Evolutionary conservation across 495 filamentous ascomycete species (phyloP).

Genomic region (Niebla homalea): DNA sequence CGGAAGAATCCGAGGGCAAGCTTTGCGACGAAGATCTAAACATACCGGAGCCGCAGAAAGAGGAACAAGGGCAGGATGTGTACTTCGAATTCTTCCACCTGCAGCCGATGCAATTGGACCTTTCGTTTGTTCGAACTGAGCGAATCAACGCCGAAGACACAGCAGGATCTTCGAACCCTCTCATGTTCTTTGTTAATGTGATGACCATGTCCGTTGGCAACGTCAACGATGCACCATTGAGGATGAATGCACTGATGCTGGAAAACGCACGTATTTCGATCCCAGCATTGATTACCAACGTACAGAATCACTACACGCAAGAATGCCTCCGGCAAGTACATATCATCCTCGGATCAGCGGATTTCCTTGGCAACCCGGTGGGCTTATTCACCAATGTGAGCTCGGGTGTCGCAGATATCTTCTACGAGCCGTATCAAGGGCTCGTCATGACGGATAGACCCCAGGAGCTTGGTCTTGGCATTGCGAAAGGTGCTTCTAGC

Average conservation of each 20-base stretch:
- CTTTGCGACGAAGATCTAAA: conserved; percentile 82
- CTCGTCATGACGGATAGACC: conserved; percentile 91
- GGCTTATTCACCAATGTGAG: conserved; percentile 97
- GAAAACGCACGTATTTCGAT: conserved; percentile 91
- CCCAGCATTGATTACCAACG: conserved; percentile 65
- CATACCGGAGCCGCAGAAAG: conserved; percentile 80
- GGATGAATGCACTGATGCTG: conserved; percentile 83
- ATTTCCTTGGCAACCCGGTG: conserved; percentile 97
- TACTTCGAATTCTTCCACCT: conserved; percentile 96
- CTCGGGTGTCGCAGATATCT: conserved; percentile 91
- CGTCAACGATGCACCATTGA: conserved; percentile 90
- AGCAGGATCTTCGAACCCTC: conserved; percentile 67
- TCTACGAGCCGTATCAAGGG: conserved; percentile 97
- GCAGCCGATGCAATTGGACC: conserved; percentile 93
- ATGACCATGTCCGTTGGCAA: conserved; percentile 99
- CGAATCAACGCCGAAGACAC: conserved; percentile 92
- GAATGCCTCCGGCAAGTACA: conserved; percentile 92
- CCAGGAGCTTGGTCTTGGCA: conserved; percentile 84
- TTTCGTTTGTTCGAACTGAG: conserved; percentile 94
- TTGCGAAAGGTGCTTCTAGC: conserved; percentile 90
- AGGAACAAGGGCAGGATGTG: conserved; percentile 75
- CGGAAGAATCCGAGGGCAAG: conserved; percentile 64
- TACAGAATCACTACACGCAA: conserved; percentile 89
- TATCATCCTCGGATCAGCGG: conserved; percentile 88
- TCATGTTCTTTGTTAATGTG: conserved; percentile 97